Base-by-base conservation (phyloP, 2,329 filamentous ascomycete species). In the Phyllosticta citriasiana region DNA sequence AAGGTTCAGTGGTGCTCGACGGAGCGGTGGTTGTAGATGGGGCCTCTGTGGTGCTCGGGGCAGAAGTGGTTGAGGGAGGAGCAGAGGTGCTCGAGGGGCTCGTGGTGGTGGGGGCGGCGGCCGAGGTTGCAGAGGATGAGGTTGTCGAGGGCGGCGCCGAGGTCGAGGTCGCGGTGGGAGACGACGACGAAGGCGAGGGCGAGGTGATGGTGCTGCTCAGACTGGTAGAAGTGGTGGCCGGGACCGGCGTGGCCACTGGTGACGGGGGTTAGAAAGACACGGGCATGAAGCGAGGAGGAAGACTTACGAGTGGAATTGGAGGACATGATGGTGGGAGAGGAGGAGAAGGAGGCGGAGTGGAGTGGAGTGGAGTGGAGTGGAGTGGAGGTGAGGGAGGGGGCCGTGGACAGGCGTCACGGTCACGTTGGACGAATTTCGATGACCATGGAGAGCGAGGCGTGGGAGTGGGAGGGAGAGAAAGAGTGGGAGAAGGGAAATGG, bases 271-370 rank as follows among this genome's bases (percentile, higher is more conserved):
- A 30, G 59, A 22, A 59, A 16, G 5, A 40, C 26, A 2, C 7
- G n/a, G 47, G 25, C 24, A 22, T 14, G 54, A 33, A 30, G 30
- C 14, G 51, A 51, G 55, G 51, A 51, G 55, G 47, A 47, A 19
- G 19, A 50, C 59, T 61, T 35, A 61, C 60, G 55, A n/a, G 60
- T 61, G 22, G 55, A 27, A 53, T 53, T 61, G 55, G 55, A 55
- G 40, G 27, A 22, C 58, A 60, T 57, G 55, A 19, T 22, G 35
- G 24, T 35, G 25, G 40, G 16, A 30, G 33, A 22, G 19, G 30
- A 47, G 57, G 50, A 10, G 27, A 22, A 27, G 19, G n/a, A 51
- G 47, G 22, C 1, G 50, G 50, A 52, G 50, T 9, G 50, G 2
- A 33, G 10, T 33, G 7, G 33, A 35, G 9, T n/a, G n/a, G n/a